Evolutionary conservation across 2,329 filamentous ascomycete species (phyloP), one percentile per base, ranked within the genome.

Genomic region (Pyrenochaeta sp.): DNA sequence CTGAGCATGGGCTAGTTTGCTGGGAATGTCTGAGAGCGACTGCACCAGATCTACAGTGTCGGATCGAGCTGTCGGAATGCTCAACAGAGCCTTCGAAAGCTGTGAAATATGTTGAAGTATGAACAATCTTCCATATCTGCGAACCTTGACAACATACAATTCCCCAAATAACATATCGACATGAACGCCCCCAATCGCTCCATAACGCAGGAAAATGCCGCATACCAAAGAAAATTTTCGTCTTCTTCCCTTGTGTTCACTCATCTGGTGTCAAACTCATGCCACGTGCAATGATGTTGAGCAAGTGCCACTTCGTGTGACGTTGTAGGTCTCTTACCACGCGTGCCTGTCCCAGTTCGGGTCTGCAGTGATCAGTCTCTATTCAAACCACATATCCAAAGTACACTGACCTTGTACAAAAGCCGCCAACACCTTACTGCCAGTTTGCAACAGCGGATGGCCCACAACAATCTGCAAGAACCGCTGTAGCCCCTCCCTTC

Each of bases 391-490:
- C 15, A 22, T 30, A 13, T 5, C 12, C 5, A 32, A 45, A 19
- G 43, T 46, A 13, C n/a, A 71, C 75, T 68, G 75, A 96, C 93
- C 95, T 82, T 99, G 95, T 74, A 99, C 93, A 83, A 98, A 99
- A 30, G 92, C 91, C 12, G 93, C 94, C 71, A 99, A 80, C 57
- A 99, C 95, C 81, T 98, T 97, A 79, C 93, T 97, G 51, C 95
- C 95, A 30, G 95, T 99, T 86, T 99, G 95, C 80, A 99, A 81
- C 72, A 99, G 83, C 69, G 95, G 95, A 79, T 99, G 95, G 0
- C 95, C 94, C 0, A 97, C 95, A 10, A 99, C 95, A 75, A 98
- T 98, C 86, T 95, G 93, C 76, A 99, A 81, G 77, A 99, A 99
- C 76, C 96, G 88, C 82, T 99, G 93, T 66, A 99, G 82, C 1